Conservation (phyloP, 176 grass and related monocot species). For the Aegilops tauschii region DNA sequence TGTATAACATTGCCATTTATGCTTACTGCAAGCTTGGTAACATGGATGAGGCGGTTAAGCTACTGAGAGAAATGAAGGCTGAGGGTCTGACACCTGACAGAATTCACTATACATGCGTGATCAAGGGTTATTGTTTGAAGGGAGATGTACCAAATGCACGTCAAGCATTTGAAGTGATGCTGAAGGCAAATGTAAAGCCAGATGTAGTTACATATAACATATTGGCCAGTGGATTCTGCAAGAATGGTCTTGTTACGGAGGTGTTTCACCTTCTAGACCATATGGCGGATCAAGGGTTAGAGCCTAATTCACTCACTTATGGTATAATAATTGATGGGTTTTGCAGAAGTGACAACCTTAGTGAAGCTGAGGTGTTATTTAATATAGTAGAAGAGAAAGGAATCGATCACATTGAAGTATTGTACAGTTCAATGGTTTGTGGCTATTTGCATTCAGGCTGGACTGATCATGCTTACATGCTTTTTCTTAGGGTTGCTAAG, state of each 20-base stretch:
- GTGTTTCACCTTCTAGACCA: slow-evolving; percentile 61
- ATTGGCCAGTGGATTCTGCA: slow-evolving; percentile 55
- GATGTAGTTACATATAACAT: slow-evolving; percentile 71
- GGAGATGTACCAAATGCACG: slow-evolving; percentile 63
- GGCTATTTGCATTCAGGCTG: slow-evolving; percentile 70
- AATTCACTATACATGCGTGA: slow-evolving; percentile 82
- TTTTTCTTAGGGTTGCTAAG: slow-evolving; percentile 60
- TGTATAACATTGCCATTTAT: slow-evolving; percentile 71
- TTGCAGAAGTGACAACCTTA: slow-evolving; percentile 61
- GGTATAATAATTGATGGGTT: slow-evolving; percentile 64
- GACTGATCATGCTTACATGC: slow-evolving; percentile 50
- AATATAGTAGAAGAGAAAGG: slow-evolving; percentile 43
- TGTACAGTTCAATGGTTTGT: slow-evolving; percentile 82
- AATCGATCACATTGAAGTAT: slow-evolving; percentile 37
- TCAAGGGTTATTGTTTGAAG: slow-evolving; percentile 66
- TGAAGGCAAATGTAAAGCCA: slow-evolving; percentile 58
- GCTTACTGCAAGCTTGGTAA: slow-evolving; percentile 59
- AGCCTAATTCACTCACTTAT: slow-evolving; percentile 63
- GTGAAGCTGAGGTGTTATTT: slow-evolving; percentile 72
- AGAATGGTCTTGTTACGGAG: slow-evolving; percentile 55
- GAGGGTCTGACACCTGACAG: slow-evolving; percentile 57
- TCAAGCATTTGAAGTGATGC: slow-evolving; percentile 61
- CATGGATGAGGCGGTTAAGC: slow-evolving; percentile 50
- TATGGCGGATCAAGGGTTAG: slow-evolving; percentile 61
- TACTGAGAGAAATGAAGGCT: slow-evolving; percentile 69